These are phyloP conservation scores for Termitomyces sp. DNA, from an alignment of 768 basidiomycete genomes.

Conservation along the genomic window DNA sequence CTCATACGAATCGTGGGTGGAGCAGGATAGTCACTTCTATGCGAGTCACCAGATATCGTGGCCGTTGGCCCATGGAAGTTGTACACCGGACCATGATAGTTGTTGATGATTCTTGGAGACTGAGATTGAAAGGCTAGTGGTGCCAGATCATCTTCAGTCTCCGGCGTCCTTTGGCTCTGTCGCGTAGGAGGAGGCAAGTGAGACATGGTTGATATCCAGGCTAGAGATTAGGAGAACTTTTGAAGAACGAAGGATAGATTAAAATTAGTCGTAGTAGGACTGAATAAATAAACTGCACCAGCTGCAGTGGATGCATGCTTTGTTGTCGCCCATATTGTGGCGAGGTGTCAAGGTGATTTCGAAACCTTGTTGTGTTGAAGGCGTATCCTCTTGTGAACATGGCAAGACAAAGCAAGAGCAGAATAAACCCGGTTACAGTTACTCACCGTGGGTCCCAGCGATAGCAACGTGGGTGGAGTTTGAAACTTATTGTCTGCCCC, in stretches of 20 bases:
- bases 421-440: background rate
- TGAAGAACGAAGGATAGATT: background rate
- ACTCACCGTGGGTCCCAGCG: background rate
- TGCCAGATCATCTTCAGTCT: background rate
- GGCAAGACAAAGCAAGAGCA: background rate
- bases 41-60: background rate
- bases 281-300: background rate
- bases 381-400: background rate
- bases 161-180: background rate
- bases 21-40: too few species aligned
- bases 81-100: conserved; percentile 1
- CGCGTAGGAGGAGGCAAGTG: background rate
- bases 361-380: background rate
- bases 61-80: background rate
- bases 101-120: background rate
- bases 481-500: background rate
- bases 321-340: conserved; percentile 4
- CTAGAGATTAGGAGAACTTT: too few species aligned
- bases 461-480: background rate
- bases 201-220: background rate
- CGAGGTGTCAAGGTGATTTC: background rate
- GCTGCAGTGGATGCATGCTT: background rate
- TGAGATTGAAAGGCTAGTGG: background rate
- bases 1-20: background rate
- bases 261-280: background rate